Conservation (phyloP, 1,284 basidiomycete species). For the Apiotrichum gamsii region DNA sequence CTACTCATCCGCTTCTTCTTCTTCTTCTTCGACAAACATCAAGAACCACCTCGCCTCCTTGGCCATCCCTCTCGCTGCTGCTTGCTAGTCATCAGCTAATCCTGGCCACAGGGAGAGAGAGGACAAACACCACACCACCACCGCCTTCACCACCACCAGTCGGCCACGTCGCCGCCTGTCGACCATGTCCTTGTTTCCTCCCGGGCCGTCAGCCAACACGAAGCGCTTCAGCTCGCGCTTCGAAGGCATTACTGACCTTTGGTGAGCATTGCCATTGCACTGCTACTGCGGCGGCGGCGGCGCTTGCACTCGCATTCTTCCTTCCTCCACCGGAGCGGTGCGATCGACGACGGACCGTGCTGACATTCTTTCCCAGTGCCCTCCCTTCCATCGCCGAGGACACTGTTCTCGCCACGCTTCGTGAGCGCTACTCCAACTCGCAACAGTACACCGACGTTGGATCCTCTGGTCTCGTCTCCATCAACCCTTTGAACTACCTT, state of each 20-base stretch:
- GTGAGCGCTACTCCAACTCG: conserved; percentile 78
- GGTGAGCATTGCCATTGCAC: conserved; percentile 23
- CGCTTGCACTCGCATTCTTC: neutral
- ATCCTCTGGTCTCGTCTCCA: conserved; percentile 63
- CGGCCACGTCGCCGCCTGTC: too few relatives aligned
- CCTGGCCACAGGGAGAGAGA: too few relatives aligned
- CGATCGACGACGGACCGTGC: neutral
- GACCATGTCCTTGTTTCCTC: conserved; percentile 12
- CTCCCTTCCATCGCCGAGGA: conserved; percentile 44
- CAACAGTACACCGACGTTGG: conserved; percentile 73
- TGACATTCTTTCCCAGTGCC: conserved; percentile 15
- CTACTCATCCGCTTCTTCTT: too few relatives aligned
- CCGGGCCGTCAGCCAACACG: conserved; percentile 1
- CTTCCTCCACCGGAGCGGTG: conserved; percentile 1
- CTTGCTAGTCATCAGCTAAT: too few relatives aligned
- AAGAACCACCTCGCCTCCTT: too few relatives aligned
- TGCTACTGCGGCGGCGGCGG: neutral
- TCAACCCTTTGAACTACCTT: conserved; percentile 85
- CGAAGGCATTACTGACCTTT: conserved; percentile 34
- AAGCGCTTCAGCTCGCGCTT: conserved; percentile 28
- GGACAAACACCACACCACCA: neutral
- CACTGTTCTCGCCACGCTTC: conserved; percentile 58
- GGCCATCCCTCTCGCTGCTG: too few relatives aligned
- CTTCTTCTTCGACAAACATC: too few relatives aligned
- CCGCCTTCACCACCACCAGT: too few relatives aligned